These are phyloP conservation scores for Cordyceps tenuipes DNA, from an alignment of 2,329 filamentous ascomycete species.

Conservation along the genomic window DNA sequence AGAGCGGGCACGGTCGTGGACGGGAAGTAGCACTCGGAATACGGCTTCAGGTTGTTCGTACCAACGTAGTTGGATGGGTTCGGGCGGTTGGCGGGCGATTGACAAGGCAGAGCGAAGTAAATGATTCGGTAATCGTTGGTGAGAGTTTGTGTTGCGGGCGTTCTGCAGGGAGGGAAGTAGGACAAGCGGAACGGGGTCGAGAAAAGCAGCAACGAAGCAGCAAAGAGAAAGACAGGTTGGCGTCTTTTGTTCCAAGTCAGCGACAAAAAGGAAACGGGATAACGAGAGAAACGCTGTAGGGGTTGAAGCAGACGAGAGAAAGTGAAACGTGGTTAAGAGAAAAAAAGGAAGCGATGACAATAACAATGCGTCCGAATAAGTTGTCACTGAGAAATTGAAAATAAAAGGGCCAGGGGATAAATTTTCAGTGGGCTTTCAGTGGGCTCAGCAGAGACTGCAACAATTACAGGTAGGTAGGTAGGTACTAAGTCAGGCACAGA, in stretches of 20 bases:
- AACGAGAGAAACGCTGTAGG: not conserved
- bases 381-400: not conserved
- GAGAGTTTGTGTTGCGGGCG: no score
- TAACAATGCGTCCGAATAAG: not conserved
- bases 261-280: not conserved
- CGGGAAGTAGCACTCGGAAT: not conserved
- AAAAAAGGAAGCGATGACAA: constrained; percentile 1
- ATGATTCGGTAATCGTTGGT: not conserved
- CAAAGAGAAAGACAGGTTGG: not conserved
- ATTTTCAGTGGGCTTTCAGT: not conserved
- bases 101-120: not conserved
- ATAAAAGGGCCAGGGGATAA: not conserved
- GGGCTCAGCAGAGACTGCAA: not conserved
- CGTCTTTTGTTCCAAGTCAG: not conserved
- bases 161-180: not conserved
- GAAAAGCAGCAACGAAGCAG: not conserved
- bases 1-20: not conserved
- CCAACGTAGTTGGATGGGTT: not conserved
- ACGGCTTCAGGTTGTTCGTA: not conserved
- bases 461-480: no score
- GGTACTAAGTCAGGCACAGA: no score
- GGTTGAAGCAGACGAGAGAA: not conserved
- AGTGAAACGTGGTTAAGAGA: not conserved
- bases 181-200: not conserved
- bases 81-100: not conserved